These are phyloP conservation scores for Rutstroemia sp. DNA, from an alignment of 2,329 filamentous ascomycete genomes.

Conservation along the genomic window DNA sequence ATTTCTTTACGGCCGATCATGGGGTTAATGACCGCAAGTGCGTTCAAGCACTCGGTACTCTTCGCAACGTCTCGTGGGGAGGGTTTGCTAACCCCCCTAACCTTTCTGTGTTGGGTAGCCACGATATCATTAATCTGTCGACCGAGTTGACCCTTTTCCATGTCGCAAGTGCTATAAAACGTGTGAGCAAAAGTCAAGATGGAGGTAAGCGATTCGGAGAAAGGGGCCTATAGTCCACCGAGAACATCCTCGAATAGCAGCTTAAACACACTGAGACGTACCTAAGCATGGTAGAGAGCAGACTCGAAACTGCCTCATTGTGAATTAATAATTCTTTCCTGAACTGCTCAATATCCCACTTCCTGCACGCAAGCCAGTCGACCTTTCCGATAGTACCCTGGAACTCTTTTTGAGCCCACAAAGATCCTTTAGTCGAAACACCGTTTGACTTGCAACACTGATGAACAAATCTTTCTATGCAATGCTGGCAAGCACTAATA, in stretches of 20 bases:
- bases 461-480: slow-evolving; percentile 9
- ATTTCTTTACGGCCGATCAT: neutral
- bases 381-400: slow-evolving; percentile 1
- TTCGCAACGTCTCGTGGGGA: neutral
- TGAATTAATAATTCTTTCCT: slow-evolving; percentile 6
- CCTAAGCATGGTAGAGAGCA: slow-evolving; percentile 3
- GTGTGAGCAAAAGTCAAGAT: neutral
- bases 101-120: slow-evolving; percentile 7
- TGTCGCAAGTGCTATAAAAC: neutral
- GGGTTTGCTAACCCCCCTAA: neutral
- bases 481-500: slow-evolving; percentile 5
- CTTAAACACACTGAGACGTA: neutral
- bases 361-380: slow-evolving; percentile 6
- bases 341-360: slow-evolving; percentile 7
- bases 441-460: slow-evolving; percentile 5
- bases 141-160: slow-evolving; percentile 5
- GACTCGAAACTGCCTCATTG: slow-evolving; percentile 1
- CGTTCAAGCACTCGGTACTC: slow-evolving; percentile 4
- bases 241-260: neutral
- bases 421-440: slow-evolving; percentile 4
- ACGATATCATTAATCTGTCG: slow-evolving; percentile 9
- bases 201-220: neutral
- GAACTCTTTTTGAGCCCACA: slow-evolving; percentile 7
- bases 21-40: slow-evolving; percentile 7
- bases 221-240: neutral